Conservation (phyloP, 192 early-diverging fungal genomes). For the Lunasporangiospora selenospora region DNA sequence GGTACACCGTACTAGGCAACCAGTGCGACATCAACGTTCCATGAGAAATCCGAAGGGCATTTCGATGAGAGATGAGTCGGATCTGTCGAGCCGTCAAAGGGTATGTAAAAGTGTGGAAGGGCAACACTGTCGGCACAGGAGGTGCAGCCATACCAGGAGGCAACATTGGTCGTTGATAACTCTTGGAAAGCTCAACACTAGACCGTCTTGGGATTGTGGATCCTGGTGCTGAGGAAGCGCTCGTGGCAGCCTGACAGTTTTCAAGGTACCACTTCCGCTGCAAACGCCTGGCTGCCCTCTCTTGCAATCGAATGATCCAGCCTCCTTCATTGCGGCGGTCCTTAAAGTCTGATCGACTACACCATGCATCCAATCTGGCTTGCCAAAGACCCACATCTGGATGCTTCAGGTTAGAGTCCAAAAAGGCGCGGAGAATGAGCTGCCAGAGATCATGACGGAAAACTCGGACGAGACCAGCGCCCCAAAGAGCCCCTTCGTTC, state of each 20-base stretch:
- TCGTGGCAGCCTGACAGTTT: slow-evolving; percentile 42
- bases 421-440: slow-evolving; percentile 27
- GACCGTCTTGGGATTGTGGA: slow-evolving; percentile 7
- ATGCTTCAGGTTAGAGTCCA: slow-evolving; percentile 22
- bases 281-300: slow-evolving; percentile 61
- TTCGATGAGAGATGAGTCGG: slow-evolving; percentile 85
- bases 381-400: slow-evolving; percentile 21
- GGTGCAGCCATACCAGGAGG: slow-evolving; percentile 57
- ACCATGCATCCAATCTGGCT: slow-evolving; percentile 18
- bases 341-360: slow-evolving; percentile 19
- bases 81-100: slow-evolving; percentile 84
- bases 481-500: slow-evolving; percentile 64
- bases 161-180: slow-evolving; percentile 41
- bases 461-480: slow-evolving; percentile 58
- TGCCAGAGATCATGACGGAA: slow-evolving; percentile 34
- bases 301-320: slow-evolving; percentile 72
- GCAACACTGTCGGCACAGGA: slow-evolving; percentile 84
- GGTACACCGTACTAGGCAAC: slow-evolving; percentile 68
- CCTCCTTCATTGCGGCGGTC: slow-evolving; percentile 69
- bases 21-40: slow-evolving; percentile 60
- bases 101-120: slow-evolving; percentile 96
- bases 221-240: too few species aligned
- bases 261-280: slow-evolving; percentile 76
- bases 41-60: slow-evolving; percentile 83
- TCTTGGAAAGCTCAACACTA: slow-evolving; percentile 6